Conservation (phyloP, 805 yeast genomes). For the Priceomyces melissophilus region DNA sequence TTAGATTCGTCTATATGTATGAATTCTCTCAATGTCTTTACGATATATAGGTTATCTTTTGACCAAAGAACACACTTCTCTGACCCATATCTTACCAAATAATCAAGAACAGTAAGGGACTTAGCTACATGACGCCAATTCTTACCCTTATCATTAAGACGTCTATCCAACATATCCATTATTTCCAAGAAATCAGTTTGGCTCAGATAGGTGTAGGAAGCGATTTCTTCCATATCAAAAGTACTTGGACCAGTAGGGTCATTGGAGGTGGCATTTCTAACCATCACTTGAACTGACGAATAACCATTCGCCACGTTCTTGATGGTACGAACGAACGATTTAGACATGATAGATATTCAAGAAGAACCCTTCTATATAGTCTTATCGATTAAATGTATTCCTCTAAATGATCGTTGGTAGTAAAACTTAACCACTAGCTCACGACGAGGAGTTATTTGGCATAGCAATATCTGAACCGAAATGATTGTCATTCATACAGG, state of each 20-base stretch:
- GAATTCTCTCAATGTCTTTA: conserved; percentile 89
- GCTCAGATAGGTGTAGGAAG: conserved; percentile 65
- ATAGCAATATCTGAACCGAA: too few relatives aligned
- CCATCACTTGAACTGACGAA: conserved; percentile 78
- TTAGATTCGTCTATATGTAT: conserved; percentile 75
- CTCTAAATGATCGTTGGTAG: too few relatives aligned
- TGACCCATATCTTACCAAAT: conserved; percentile 77
- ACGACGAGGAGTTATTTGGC: too few relatives aligned
- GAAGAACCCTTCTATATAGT: too few relatives aligned
- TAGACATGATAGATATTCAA: conserved; percentile 57
- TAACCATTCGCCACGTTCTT: conserved; percentile 91
- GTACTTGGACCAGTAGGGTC: conserved; percentile 83
- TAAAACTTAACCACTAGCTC: too few relatives aligned
- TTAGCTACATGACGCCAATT: conserved; percentile 97
- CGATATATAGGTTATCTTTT: conserved; percentile 79
- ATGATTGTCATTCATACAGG: too few relatives aligned
- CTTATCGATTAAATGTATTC: too few relatives aligned
- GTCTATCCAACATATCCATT: conserved; percentile 90
- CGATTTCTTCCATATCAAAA: conserved; percentile 77
- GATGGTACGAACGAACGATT: conserved; percentile 73
- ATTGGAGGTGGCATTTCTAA: conserved; percentile 89
- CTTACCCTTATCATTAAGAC: conserved; percentile 93
- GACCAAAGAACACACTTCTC: conserved; percentile 92
- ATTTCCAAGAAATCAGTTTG: conserved; percentile 76
- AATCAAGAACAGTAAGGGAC: conserved; percentile 84